Evolutionary conservation across 148 eudicot genomes (phyloP).

Genomic region (Fagopyrum tataricum): DNA sequence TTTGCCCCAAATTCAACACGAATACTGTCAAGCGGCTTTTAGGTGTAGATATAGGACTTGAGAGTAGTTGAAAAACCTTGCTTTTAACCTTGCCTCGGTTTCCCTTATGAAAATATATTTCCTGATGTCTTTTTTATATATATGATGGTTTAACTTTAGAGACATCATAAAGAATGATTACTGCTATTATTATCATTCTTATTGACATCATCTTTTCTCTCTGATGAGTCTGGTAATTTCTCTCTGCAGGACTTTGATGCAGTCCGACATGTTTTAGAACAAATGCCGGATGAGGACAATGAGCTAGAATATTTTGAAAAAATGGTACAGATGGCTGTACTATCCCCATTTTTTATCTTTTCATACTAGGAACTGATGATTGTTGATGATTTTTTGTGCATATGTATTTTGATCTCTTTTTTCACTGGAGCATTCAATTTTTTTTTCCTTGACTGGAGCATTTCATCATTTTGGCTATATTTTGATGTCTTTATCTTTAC

Average conservation of each 20-base stretch:
- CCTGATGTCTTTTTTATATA: not conserved
- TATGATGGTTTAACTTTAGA: not conserved
- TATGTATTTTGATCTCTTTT: not conserved
- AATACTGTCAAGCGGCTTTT: not conserved
- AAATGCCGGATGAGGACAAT: constrained; percentile 64
- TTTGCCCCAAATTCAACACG: not conserved
- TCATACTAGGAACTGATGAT: not conserved
- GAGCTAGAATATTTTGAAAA: constrained; percentile 69
- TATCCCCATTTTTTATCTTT: not conserved
- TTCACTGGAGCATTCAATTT: not conserved
- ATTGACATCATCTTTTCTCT: not conserved
- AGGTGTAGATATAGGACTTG: not conserved
- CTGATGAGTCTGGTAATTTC: not conserved
- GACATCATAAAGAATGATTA: not conserved
- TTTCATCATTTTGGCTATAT: not conserved
- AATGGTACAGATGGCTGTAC: constrained; percentile 37
- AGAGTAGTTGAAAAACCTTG: not conserved
- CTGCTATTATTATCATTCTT: not conserved
- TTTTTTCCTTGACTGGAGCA: not conserved
- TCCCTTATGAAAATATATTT: not conserved
- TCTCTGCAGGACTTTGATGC: constrained; percentile 79
- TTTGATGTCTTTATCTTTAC: not conserved
- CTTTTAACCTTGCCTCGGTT: not conserved
- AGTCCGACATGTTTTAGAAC: constrained; percentile 49
- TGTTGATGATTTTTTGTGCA: not conserved